Conservation (phyloP, 192 early-diverging fungal species). For the Paraglomus brasilianum region DNA sequence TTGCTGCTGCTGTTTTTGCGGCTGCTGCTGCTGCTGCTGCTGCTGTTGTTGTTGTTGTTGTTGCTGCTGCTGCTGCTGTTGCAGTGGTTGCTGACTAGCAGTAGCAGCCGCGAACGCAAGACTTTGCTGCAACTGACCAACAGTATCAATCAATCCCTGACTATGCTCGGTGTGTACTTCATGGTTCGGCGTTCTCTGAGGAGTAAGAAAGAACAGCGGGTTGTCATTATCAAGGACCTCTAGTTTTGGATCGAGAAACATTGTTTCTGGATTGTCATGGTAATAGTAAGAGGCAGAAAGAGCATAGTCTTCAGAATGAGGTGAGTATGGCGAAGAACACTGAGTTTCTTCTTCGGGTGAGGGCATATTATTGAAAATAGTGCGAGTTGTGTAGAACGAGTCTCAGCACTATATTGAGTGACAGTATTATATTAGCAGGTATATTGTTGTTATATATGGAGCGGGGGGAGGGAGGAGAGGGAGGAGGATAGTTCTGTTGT, state of each 20-base stretch:
- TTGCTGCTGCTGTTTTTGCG: background rate
- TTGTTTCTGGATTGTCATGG: conserved; percentile 7
- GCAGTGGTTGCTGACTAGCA: background rate
- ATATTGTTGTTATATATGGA: too few relatives aligned
- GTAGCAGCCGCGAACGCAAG: background rate
- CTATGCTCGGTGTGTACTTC: background rate
- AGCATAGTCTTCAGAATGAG: conserved; percentile 11
- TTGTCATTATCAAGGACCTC: conserved; percentile 16
- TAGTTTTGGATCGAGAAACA: conserved; percentile 26
- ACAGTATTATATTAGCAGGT: too few relatives aligned
- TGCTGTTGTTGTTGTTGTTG: background rate
- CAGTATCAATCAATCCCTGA: background rate
- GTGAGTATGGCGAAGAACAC: conserved; percentile 12
- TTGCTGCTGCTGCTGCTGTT: background rate
- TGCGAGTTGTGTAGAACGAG: too few relatives aligned
- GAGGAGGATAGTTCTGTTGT: too few relatives aligned
- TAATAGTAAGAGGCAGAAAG: background rate
- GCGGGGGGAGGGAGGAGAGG: too few relatives aligned
- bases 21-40: background rate
- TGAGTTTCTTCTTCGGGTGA: conserved; percentile 2
- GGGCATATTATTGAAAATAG: background rate
- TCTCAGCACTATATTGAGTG: too few relatives aligned
- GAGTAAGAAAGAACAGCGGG: conserved; percentile 6
- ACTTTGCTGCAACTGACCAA: conserved; percentile 10
- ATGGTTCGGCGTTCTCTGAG: conserved; percentile 6